Evolutionary conservation across 2,329 filamentous ascomycete genomes (phyloP).

Genomic region (Penicillium paneum): DNA sequence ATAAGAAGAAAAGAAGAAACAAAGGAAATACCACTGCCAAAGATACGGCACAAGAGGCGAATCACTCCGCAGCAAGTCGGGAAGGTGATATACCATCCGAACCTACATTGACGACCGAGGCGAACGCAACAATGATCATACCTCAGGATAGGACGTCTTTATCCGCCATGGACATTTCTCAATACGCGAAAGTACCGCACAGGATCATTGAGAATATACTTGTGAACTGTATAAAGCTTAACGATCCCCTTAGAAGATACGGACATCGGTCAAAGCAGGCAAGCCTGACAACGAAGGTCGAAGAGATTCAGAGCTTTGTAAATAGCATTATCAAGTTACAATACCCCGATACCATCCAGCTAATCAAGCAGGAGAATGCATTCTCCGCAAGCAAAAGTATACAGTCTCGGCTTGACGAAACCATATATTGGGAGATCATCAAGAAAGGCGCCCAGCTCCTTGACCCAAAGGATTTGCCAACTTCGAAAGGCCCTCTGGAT

Average conservation of each 20-base stretch:
- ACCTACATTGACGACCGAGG: background rate
- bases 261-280: background rate
- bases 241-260: background rate
- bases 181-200: background rate
- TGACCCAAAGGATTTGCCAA: constrained; percentile 12
- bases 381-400: constrained; percentile 7
- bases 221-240: constrained; percentile 1
- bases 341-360: constrained; percentile 7
- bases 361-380: constrained; percentile 10
- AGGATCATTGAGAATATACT: background rate
- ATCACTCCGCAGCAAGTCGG: background rate
- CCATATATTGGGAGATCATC: constrained; percentile 15
- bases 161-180: background rate
- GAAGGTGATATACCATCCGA: background rate
- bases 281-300: constrained; percentile 5
- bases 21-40: background rate
- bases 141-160: background rate
- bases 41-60: background rate
- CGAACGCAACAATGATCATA: background rate
- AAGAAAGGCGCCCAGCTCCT: constrained; percentile 14
- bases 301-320: constrained; percentile 7
- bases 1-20: background rate
- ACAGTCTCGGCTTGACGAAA: constrained; percentile 13
- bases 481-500: constrained; percentile 14
- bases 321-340: constrained; percentile 6